Evolutionary conservation across 2,329 filamentous ascomycete species (phyloP).

Genomic region (Gyromitra esculenta): DNA sequence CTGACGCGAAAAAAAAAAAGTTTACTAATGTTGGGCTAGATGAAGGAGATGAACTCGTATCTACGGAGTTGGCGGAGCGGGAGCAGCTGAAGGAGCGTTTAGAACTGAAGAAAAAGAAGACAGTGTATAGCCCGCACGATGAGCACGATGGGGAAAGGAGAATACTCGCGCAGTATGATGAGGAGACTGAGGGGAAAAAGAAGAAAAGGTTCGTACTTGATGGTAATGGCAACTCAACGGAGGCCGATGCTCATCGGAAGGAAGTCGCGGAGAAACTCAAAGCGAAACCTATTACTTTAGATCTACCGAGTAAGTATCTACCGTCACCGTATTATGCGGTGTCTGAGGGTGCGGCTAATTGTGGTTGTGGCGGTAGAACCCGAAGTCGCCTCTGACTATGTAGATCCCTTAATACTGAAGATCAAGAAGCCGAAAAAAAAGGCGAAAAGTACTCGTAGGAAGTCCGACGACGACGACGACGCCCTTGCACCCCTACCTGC

Average conservation of each 20-base stretch:
- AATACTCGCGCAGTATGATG: conserved; percentile 91
- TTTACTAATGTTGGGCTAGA: conserved; percentile 33
- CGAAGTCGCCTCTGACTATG: conserved; percentile 83
- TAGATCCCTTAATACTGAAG: conserved; percentile 86
- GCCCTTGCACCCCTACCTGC: conserved; percentile 62
- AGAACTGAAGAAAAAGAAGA: conserved; percentile 87
- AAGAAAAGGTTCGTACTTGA: conserved; percentile 87
- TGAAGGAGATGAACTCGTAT: conserved; percentile 87
- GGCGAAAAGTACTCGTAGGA: conserved; percentile 78
- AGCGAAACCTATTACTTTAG: conserved; percentile 77
- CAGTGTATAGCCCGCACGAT: conserved; percentile 85
- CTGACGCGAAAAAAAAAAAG: background rate
- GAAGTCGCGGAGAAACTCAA: conserved; percentile 70
- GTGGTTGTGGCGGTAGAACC: conserved; percentile 65
- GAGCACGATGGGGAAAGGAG: conserved; percentile 71
- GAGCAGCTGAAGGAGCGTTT: conserved; percentile 79
- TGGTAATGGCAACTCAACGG: conserved; percentile 72
- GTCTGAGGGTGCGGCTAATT: conserved; percentile 12
- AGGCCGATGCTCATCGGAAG: conserved; percentile 65
- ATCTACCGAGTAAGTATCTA: conserved; percentile 69
- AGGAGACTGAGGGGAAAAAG: conserved; percentile 92
- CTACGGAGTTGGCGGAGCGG: conserved; percentile 74
- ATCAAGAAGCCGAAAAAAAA: conserved; percentile 92
- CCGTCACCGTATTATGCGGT: background rate
- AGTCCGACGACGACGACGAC: conserved; percentile 70